A percentile compares a stretch with the other conserved stretches of the same genome.
Conservation (phyloP, 2,329 filamentous ascomycete species). For the Fonsecaea erecta region DNA sequence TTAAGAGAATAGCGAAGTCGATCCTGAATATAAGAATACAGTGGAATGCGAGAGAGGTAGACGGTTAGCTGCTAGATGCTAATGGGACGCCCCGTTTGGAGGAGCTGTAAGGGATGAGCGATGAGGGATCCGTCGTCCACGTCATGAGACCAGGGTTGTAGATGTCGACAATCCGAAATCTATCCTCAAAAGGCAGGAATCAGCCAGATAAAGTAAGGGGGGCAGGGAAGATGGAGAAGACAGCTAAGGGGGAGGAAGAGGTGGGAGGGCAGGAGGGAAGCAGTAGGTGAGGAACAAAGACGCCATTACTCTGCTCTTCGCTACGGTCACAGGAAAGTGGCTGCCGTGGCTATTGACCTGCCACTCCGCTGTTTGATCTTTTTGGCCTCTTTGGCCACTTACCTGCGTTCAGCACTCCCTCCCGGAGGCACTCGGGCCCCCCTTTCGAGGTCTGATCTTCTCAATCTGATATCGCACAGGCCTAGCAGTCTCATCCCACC, state of each 20-base stretch:
- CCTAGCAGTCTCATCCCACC: no score
- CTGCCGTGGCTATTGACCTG: no score
- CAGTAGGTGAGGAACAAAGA: not conserved
- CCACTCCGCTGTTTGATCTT: not conserved
- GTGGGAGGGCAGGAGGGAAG: not conserved
- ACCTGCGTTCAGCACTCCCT: no score
- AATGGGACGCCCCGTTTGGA: not conserved
- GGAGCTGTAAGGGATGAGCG: not conserved
- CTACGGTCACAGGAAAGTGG: not conserved
- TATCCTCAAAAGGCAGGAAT: not conserved
- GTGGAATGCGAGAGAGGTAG: not conserved
- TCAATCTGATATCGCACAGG: no score
- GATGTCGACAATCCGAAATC: no score
- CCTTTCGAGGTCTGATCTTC: no score
- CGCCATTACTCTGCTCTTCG: not conserved
- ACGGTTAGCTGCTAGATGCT: not conserved
- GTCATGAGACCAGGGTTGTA: not conserved
- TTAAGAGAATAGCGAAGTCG: not conserved
- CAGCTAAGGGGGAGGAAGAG: not conserved
- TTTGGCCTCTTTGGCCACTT: not conserved
- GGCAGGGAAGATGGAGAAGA: not conserved
- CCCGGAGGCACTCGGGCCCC: no score
- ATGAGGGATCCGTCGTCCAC: no score
- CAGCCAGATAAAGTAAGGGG: not conserved
- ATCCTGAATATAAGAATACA: not conserved